Conservation (phyloP, 2,329 filamentous ascomycete species). For the Aureobasidium sp. region DNA sequence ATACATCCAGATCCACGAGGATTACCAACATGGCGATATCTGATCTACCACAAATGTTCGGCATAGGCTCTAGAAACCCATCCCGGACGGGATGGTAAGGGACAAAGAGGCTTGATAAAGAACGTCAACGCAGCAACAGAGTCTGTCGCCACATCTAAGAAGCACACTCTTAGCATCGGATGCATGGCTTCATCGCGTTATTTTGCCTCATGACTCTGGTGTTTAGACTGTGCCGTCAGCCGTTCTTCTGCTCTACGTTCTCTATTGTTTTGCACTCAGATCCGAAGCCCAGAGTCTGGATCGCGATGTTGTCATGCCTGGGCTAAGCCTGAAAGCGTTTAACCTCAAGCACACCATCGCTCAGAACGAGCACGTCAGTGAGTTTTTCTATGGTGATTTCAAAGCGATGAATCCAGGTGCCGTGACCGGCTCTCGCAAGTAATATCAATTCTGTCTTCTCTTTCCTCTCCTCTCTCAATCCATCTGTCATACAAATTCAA, state of each 20-base stretch:
- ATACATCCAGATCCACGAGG: background rate
- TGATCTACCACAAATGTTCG: background rate
- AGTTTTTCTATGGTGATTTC: constrained; percentile 17
- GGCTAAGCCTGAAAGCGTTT: background rate
- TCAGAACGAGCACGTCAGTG: constrained; percentile 4
- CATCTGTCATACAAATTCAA: constrained; percentile 15
- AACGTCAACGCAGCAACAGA: background rate
- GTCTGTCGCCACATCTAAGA: too few relatives aligned
- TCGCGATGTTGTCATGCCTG: background rate
- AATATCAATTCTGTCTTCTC: constrained; percentile 15
- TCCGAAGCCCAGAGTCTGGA: background rate
- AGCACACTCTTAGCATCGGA: too few relatives aligned
- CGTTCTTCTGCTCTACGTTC: background rate
- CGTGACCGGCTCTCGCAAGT: constrained; percentile 16
- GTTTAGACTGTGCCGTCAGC: background rate
- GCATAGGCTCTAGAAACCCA: background rate
- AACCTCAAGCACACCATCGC: background rate
- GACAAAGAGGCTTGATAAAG: background rate
- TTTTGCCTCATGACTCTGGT: background rate
- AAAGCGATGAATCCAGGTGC: constrained; percentile 13
- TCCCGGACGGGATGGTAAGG: background rate
- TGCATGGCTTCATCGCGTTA: background rate
- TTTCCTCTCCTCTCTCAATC: constrained; percentile 8
- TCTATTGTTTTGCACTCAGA: background rate
- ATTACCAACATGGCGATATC: background rate